Conservation (phyloP, 2,329 filamentous ascomycete species). For the Botrytis fragariae region DNA sequence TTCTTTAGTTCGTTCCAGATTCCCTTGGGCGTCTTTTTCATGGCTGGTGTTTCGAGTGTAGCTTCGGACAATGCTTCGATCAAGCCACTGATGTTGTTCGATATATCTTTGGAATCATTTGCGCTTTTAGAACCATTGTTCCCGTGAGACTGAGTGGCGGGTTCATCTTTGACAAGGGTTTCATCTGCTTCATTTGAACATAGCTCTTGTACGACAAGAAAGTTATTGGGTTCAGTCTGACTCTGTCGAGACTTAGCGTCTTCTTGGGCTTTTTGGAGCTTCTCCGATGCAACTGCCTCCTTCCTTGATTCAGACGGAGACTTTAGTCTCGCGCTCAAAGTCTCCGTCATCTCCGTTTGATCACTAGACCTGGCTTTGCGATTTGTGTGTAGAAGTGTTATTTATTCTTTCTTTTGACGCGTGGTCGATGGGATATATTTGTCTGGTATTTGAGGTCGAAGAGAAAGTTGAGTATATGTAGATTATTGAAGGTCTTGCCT, state of each 20-base stretch:
- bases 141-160: fast-evolving
- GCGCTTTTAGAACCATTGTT: neutral
- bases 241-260: neutral
- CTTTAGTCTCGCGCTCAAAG: neutral
- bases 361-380: neutral
- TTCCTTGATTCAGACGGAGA: fast-evolving
- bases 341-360: neutral
- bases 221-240: neutral
- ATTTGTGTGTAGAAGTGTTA: neutral
- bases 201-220: neutral
- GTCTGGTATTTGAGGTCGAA: neutral
- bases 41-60: too few relatives aligned
- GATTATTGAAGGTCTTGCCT: fast-evolving
- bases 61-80: too few relatives aligned
- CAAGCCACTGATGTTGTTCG: too few relatives aligned
- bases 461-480: neutral
- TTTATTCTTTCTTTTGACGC: neutral
- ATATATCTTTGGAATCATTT: neutral
- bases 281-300: neutral
- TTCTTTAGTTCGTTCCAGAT: neutral
- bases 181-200: neutral
- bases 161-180: neutral
- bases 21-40: neutral
- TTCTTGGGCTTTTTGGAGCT: neutral
- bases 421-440: neutral